Base-by-base conservation (phyloP, 2,329 filamentous ascomycete species). In the Alternaria ventricosa region DNA sequence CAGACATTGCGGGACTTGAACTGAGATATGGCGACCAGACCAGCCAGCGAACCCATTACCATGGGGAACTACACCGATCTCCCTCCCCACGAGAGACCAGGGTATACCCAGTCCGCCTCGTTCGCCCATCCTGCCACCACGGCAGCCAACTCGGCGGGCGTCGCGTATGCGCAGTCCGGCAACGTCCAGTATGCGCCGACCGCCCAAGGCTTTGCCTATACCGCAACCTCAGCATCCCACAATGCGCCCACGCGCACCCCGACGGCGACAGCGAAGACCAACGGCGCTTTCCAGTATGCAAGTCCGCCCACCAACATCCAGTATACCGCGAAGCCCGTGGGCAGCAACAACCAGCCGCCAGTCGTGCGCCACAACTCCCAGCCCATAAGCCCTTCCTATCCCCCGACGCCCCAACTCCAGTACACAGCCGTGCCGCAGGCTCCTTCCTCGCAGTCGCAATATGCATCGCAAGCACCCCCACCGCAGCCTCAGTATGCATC, bases 11-110 rank as follows among this genome's bases (percentile, higher is more conserved):
- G 43, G 55, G 51, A 63, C 64, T 43, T 57, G 33, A 64, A 68
- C 76, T 77, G 71, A 78, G 67, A 72, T 55, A 78, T 78, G 75
- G 73, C 73, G 49, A 53, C 71, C 66, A 79, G 76, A 70, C 70
- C 71, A 25, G 61, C 63, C 33, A 68, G 62, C 61, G 71, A 77
- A 49, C 75, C 75, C 65, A 78, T 82, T 33, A 82, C 80, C 53
- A 83, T 83, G 80, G 82, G 82, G 55, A 80, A 78, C 57, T 84
- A 81, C 63, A 71, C 75, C 23, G 82, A 84, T 64, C 75, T 82
- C 10, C 82, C 82, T 27, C 82, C 81, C 12, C 71, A 82, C 55
- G 78, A 84, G 64, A 74, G 82, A 6, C 81, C 82, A 3, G 79
- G 77, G 36, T 83, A 80, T 63, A 61, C 60, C 13, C 60, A 49